phyloP scores from a whole-genome alignment of 345 rosid genomes.

The Syzygium aromaticum region DNA sequence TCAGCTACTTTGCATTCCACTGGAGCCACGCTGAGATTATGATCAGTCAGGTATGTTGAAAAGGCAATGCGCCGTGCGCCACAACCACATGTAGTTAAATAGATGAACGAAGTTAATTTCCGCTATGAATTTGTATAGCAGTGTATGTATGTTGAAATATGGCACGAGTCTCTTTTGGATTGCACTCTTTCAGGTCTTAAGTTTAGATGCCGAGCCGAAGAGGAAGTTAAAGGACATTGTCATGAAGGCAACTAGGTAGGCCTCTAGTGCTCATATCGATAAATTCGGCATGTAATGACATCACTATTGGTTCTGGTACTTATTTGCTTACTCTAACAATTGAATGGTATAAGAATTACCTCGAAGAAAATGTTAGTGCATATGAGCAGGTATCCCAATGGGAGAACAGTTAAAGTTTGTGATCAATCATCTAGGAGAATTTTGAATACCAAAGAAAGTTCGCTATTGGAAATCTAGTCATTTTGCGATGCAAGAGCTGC shows the following conservation, averaged over 20 bases:
- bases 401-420: neutral
- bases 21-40: conserved; percentile 72
- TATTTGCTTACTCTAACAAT: neutral
- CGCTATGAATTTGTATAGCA: neutral
- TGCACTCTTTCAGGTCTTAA: conserved; percentile 37
- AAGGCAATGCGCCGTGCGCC: neutral
- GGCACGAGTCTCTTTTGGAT: neutral
- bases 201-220: conserved; percentile 58
- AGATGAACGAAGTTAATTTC: neutral
- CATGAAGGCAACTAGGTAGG: conserved; percentile 81
- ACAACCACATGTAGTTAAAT: neutral
- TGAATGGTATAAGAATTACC: neutral
- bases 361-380: neutral
- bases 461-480: neutral
- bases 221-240: conserved; percentile 68
- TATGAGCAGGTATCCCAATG: neutral
- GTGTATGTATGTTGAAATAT: neutral
- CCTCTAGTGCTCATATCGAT: neutral
- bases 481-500: neutral
- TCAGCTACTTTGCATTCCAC: conserved; percentile 80
- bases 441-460: neutral
- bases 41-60: conserved; percentile 57
- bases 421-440: neutral
- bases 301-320: neutral
- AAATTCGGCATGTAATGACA: neutral